phyloP scores from a whole-genome alignment of 495 filamentous ascomycete species.

The Podospora anserina region DNA sequence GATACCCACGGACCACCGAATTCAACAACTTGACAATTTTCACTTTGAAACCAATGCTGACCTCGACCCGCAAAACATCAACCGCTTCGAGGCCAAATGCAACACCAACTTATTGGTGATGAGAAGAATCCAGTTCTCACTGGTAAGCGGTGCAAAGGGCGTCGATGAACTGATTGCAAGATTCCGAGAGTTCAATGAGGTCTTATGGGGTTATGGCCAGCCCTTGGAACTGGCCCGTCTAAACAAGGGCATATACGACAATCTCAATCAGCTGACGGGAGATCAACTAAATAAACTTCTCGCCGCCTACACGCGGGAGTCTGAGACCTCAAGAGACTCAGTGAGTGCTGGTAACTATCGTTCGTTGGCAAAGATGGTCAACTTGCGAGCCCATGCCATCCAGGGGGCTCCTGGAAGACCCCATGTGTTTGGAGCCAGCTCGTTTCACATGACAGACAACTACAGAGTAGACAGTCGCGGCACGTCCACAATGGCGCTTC shows the following conservation, averaged over 20 bases:
- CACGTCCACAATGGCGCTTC: neutral
- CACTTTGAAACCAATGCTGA: neutral
- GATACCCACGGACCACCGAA: neutral
- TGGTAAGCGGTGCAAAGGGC: neutral
- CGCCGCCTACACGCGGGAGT: neutral
- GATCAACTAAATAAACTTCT: neutral
- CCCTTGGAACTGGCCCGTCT: neutral
- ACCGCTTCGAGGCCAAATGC: neutral
- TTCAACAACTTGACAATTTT: neutral
- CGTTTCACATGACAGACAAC: neutral
- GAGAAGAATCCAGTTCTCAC: neutral
- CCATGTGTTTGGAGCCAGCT: neutral
- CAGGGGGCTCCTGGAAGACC: neutral
- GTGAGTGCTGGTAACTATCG: neutral
- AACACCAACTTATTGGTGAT: neutral
- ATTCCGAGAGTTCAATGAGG: neutral
- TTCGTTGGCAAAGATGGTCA: neutral
- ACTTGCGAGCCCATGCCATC: neutral
- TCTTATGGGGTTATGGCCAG: neutral
- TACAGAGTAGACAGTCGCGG: neutral
- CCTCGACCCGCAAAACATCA: neutral
- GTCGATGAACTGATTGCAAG: neutral
- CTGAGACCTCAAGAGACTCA: neutral
- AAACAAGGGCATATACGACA: neutral
- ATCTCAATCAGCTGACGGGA: neutral